Conservation (phyloP, 169 alveolate species). For the Eimeria maxima region DNA sequence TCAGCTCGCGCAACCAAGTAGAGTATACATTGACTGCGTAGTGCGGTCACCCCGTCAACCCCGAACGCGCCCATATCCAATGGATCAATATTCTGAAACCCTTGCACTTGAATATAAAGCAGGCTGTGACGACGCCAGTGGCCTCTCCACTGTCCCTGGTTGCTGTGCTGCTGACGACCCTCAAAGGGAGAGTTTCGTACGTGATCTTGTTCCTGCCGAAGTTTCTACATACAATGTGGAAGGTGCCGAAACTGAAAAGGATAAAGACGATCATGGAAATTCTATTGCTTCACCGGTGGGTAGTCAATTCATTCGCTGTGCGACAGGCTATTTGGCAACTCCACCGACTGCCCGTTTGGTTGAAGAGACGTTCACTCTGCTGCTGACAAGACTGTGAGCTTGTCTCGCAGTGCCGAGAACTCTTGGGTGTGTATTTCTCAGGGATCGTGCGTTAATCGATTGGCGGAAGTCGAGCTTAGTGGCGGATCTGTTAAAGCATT, state of each 20-base stretch:
- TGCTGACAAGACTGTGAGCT: neutral
- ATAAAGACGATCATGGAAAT: neutral
- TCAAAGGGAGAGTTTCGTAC: conserved; percentile 2
- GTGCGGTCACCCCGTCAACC: neutral
- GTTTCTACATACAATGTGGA: neutral
- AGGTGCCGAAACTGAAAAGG: neutral
- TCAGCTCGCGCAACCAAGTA: neutral
- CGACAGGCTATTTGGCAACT: neutral
- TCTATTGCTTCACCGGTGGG: neutral
- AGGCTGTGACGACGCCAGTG: neutral
- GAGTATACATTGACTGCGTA: neutral
- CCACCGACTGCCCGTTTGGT: neutral
- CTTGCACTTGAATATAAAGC: no score
- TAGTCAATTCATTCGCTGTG: neutral
- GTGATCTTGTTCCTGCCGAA: neutral
- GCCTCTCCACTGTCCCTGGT: neutral
- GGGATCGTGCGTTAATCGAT: conserved; percentile 16
- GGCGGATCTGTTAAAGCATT: conserved; percentile 18
- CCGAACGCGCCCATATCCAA: neutral
- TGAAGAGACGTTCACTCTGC: neutral
- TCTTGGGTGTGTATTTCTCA: neutral
- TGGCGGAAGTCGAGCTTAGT: neutral
- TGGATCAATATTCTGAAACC: neutral
- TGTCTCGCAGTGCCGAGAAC: neutral
- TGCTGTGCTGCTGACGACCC: conserved; percentile 5